phyloP scores from a whole-genome alignment of 495 filamentous ascomycete species.

The Daldinia grandis region DNA sequence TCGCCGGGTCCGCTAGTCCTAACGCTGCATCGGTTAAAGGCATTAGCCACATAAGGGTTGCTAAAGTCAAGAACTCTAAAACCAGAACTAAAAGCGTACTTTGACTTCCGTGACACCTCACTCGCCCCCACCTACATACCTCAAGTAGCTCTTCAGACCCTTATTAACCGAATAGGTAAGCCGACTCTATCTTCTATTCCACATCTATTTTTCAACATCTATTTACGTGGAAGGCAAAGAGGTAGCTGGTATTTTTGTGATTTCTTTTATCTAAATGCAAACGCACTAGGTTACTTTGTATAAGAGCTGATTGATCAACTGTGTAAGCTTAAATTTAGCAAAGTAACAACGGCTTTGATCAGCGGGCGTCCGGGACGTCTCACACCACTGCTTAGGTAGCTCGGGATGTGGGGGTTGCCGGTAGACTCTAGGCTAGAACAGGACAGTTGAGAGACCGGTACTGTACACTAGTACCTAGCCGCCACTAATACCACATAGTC shows the following conservation, averaged over 20 bases:
- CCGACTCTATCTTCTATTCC: background rate
- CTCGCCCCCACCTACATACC: background rate
- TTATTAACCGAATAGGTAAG: background rate
- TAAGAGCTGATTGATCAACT: background rate
- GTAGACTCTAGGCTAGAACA: slow-evolving; percentile 8
- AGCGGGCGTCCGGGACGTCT: slow-evolving; percentile 8
- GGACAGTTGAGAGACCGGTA: background rate
- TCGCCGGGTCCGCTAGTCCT: slow-evolving; percentile 5
- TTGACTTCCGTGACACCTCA: slow-evolving; percentile 22
- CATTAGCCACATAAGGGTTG: slow-evolving; percentile 6
- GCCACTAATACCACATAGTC: background rate
- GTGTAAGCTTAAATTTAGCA: slow-evolving; percentile 15
- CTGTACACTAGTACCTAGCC: background rate
- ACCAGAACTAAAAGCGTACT: slow-evolving; percentile 5
- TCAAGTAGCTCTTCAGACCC: background rate
- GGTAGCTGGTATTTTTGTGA: no score
- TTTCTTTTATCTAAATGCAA: no score
- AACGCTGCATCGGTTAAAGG: background rate
- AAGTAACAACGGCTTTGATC: slow-evolving; percentile 14
- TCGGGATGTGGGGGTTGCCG: slow-evolving; percentile 37
- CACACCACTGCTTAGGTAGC: slow-evolving; percentile 26
- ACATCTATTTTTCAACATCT: background rate
- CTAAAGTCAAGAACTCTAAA: slow-evolving; percentile 16
- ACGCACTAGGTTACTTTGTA: background rate
- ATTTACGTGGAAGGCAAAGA: no score